phyloP scores from a whole-genome alignment of 2,329 filamentous ascomycete species.

The Xylaria arbuscula region DNA sequence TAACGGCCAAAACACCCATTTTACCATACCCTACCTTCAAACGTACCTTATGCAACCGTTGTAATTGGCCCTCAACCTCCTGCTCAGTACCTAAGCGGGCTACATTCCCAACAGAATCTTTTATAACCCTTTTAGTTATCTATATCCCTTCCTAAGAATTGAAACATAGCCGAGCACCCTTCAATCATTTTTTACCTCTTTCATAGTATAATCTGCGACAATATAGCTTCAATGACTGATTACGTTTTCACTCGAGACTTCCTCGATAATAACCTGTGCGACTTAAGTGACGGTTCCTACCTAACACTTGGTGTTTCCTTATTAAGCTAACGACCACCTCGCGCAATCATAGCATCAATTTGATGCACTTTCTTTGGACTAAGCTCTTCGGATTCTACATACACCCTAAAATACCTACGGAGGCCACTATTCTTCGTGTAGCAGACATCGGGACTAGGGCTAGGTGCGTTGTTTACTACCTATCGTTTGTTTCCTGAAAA shows the following conservation, averaged over 20 bases:
- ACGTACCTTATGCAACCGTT: no score
- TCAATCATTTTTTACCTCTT: no score
- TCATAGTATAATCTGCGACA: no score
- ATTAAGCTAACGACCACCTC: neutral
- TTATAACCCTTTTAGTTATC: no score
- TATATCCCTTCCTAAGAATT: no score
- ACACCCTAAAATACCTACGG: conserved; percentile 41
- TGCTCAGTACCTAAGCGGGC: no score
- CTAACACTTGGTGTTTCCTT: neutral
- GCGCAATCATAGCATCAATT: conserved; percentile 36
- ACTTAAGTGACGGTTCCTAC: neutral
- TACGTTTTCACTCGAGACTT: conserved; percentile 40
- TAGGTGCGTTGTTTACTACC: conserved; percentile 32
- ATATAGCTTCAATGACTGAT: neutral
- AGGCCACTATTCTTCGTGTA: conserved; percentile 32
- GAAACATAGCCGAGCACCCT: no score
- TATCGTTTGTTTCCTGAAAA: neutral
- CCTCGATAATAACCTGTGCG: conserved; percentile 37
- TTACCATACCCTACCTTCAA: no score
- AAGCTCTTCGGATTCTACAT: conserved; percentile 41
- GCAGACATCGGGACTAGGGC: conserved; percentile 47
- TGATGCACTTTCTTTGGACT: conserved; percentile 40
- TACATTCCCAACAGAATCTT: no score
- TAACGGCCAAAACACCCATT: no score
- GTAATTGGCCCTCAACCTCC: no score